Percentiles rank a stretch among this genome's conserved stretches.
Conservation (phyloP, 257 asterid species). For the Solanum sejunctum region DNA sequence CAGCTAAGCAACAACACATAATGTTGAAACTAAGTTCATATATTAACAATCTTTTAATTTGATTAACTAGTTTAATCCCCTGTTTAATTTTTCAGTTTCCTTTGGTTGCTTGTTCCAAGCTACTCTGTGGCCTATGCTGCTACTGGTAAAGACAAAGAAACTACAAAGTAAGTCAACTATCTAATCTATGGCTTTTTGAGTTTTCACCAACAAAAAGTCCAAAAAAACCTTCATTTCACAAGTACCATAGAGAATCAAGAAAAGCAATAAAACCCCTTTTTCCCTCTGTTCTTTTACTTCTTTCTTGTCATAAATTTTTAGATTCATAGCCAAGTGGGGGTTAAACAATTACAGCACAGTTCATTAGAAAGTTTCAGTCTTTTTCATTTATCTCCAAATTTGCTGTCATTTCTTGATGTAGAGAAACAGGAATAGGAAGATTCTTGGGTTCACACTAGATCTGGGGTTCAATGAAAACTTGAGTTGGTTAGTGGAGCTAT, state of each 20-base stretch:
- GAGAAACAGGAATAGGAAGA: slow-evolving; percentile 4
- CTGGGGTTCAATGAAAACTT: slow-evolving; percentile 25
- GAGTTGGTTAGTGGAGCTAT: slow-evolving; percentile 9
- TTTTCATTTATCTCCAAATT: background rate
- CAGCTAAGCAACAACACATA: background rate
- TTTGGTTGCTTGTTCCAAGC: background rate
- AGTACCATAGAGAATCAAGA: background rate
- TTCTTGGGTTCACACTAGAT: slow-evolving; percentile 38
- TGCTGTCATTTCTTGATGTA: background rate
- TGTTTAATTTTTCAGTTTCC: background rate
- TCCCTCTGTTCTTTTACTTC: background rate
- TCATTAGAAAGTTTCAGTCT: background rate
- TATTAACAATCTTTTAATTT: background rate
- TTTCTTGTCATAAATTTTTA: background rate
- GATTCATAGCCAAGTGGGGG: background rate
- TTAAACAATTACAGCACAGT: background rate
- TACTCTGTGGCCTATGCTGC: background rate
- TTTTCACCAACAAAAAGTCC: slow-evolving; percentile 7
- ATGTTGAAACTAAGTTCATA: background rate
- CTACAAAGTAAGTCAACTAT: slow-evolving; percentile 31
- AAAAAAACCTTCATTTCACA: slow-evolving; percentile 1
- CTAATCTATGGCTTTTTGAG: background rate
- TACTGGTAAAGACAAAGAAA: background rate
- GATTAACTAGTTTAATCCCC: background rate
- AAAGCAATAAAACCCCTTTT: background rate